Conservation (phyloP, 768 basidiomycete genomes). For the Hygrocybe punicea region DNA sequence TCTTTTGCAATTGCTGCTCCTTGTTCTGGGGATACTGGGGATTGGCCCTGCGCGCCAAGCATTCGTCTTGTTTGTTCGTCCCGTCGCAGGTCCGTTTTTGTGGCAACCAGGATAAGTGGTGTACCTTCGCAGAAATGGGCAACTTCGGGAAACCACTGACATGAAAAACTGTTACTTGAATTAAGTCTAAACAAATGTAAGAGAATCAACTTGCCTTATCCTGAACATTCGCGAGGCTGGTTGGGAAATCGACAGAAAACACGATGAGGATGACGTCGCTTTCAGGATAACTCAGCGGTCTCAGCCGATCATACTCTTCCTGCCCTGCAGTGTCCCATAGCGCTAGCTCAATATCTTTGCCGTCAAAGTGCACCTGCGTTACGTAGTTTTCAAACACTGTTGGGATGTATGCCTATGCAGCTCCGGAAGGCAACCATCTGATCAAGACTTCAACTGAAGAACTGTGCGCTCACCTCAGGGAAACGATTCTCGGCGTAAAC, state of each 20-base stretch:
- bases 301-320: constrained; percentile 90
- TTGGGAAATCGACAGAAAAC: constrained; percentile 91
- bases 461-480: constrained; percentile 65
- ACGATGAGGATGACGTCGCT: constrained; percentile 91
- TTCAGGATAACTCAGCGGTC: constrained; percentile 84
- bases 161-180: background rate
- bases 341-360: constrained; percentile 90
- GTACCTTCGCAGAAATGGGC: constrained; percentile 89
- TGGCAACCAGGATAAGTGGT: constrained; percentile 87
- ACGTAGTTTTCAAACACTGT: constrained; percentile 96
- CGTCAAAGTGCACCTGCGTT: constrained; percentile 79
- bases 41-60: constrained; percentile 84
- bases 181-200: background rate
- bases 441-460: constrained; percentile 12
- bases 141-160: constrained; percentile 89
- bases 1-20: constrained; percentile 84
- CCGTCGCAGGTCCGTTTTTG: constrained; percentile 86
- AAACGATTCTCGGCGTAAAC: constrained; percentile 96
- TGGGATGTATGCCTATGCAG: constrained; percentile 77
- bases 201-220: constrained; percentile 61
- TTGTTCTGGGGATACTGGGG: constrained; percentile 77
- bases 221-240: constrained; percentile 84
- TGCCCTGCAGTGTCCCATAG: constrained; percentile 98
- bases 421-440: constrained; percentile 17
- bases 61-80: constrained; percentile 85